A percentile compares a stretch with the other conserved stretches of the same genome.
Evolutionary conservation across 1,284 basidiomycete genomes (phyloP).

Genomic region (Coniophora puteana): DNA sequence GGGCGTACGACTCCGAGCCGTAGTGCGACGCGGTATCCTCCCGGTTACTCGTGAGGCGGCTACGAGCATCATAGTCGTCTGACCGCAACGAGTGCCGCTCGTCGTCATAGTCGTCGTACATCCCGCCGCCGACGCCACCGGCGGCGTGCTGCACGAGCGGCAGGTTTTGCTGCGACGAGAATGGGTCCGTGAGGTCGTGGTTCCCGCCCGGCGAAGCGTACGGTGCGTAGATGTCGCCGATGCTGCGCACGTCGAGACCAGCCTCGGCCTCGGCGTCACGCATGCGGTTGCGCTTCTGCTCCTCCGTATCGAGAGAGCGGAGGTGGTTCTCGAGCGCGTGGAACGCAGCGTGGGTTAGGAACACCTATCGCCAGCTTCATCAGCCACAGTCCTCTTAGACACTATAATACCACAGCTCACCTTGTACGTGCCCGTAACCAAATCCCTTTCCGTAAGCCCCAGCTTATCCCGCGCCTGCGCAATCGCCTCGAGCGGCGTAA

Average conservation of each 20-base stretch:
- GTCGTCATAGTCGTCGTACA: slow-evolving; percentile 77
- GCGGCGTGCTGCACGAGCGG: slow-evolving; percentile 80
- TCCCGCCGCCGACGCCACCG: slow-evolving; percentile 66
- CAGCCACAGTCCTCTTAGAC: background rate
- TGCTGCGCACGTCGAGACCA: slow-evolving; percentile 64
- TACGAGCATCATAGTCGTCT: slow-evolving; percentile 74
- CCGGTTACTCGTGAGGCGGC: slow-evolving; percentile 67
- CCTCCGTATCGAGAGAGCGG: slow-evolving; percentile 79
- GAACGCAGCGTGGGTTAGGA: slow-evolving; percentile 86
- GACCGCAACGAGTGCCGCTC: slow-evolving; percentile 74
- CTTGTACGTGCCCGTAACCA: slow-evolving; percentile 81
- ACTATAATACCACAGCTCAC: slow-evolving; percentile 34
- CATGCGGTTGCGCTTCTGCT: slow-evolving; percentile 73
- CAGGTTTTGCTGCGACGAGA: slow-evolving; percentile 55
- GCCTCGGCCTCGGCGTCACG: slow-evolving; percentile 74
- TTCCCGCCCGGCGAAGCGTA: slow-evolving; percentile 52
- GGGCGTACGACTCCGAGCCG: slow-evolving; percentile 89
- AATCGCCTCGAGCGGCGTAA: slow-evolving; percentile 48
- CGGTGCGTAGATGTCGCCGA: slow-evolving; percentile 77
- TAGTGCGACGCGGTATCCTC: slow-evolving; percentile 79
- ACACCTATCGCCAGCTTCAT: slow-evolving; percentile 56
- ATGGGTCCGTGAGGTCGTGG: slow-evolving; percentile 48
- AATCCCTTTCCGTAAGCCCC: slow-evolving; percentile 66
- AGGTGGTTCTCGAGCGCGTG: slow-evolving; percentile 88
- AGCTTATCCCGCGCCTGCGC: slow-evolving; percentile 62